These are phyloP conservation scores for Rhodotorula babjevae DNA, from an alignment of 768 basidiomycete species.

Conservation along the genomic window DNA sequence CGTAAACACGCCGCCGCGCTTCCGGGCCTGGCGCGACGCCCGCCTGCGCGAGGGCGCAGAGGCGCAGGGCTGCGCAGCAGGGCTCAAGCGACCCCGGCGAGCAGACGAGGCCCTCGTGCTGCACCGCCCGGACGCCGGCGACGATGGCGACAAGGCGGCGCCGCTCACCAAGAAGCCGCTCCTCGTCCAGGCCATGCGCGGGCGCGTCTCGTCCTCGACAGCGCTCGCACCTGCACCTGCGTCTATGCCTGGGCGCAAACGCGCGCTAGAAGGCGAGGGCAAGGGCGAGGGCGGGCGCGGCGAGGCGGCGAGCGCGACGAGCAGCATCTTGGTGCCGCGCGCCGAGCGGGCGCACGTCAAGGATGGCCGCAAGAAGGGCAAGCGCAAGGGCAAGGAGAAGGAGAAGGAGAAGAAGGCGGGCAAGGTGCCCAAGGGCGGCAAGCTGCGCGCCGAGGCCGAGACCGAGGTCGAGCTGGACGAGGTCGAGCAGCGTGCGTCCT, in stretches of 20 bases:
- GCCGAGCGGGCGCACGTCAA: background rate
- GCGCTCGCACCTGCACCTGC: background rate
- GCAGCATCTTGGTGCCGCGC: conserved; percentile 4
- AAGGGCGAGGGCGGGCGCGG: background rate
- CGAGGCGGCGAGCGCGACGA: background rate
- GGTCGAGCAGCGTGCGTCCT: conserved; percentile 24
- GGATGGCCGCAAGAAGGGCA: background rate
- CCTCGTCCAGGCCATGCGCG: background rate
- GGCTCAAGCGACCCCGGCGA: background rate
- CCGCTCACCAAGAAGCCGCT: conserved; percentile 10
- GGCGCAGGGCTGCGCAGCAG: background rate
- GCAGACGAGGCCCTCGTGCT: conserved; percentile 27
- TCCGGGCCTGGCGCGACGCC: background rate
- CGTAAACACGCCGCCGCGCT: background rate
- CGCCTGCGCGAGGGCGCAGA: background rate
- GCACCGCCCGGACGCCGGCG: background rate
- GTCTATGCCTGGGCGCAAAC: background rate
- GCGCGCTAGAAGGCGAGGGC: background rate
- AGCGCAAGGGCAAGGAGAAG: background rate
- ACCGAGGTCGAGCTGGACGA: conserved; percentile 16
- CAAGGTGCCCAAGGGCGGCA: background rate
- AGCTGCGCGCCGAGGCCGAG: background rate
- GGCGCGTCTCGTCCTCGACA: background rate
- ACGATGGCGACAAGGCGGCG: background rate
- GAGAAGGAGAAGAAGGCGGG: too few relatives aligned